Evolutionary conservation across 1,284 basidiomycete species (phyloP), one percentile per base, ranked within the genome.

Genomic region (Sparassis latifolia): DNA sequence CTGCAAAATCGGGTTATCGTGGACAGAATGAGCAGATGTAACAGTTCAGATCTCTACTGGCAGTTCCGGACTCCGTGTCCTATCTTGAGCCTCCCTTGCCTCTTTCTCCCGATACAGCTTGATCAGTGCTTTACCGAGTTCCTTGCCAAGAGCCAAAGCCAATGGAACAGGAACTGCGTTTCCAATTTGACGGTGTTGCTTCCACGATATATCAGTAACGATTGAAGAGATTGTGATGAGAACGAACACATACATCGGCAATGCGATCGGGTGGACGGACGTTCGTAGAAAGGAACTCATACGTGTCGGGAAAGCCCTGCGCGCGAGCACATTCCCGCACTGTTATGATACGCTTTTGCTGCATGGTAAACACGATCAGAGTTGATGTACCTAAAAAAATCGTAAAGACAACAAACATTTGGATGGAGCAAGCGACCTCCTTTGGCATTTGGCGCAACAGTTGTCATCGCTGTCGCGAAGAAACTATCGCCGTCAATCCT

Each of bases 91-190:
- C 2, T 66, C 63, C 45, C 67, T 61, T 29, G 67, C 65, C 37
- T 59, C 54, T 12, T 48, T 50, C 33, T 37, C 41, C 44, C 40
- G 53, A 76, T 79, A 79, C 50, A 65, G 66, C 51, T 70, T 62
- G 27, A 78, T 54, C 42, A 80, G 53, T 0, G 76, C 73, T 42
- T 73, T 71, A 0, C 80, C 77, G 0, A 87, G 63, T 10, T 76
- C 73, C 58, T 74, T 80, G 2, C 83, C 85, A 2, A 87, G 67
- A 2, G 82, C 80, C 12, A 74, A 64, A 4, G 81, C 82, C 35
- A 88, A 70, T 3, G 80, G 81, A 6, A 86, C 72, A 6, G 85
- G 84, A 5, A 88, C 84, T 6, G 85, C 84, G 58, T 88, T 87
- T 0, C 85, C 86, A 46, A 88, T 86, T 58, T 87, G 85, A 40